These are phyloP conservation scores for Xylaria sp. DNA, from an alignment of 2,329 filamentous ascomycete species.

Conservation along the genomic window DNA sequence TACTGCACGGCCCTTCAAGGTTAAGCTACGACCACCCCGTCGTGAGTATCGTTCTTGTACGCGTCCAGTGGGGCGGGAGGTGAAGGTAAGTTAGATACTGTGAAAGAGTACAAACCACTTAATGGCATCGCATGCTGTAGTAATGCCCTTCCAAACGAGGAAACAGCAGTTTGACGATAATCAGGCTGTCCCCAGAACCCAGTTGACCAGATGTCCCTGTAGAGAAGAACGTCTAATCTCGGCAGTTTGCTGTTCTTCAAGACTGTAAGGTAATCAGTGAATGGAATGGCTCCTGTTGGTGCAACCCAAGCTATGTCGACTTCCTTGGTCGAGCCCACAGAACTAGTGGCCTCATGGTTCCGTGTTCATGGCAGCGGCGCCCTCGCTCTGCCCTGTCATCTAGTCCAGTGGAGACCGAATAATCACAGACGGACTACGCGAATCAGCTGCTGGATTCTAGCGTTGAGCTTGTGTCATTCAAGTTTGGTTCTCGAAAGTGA, in stretches of 20 bases:
- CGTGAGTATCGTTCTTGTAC: not conserved
- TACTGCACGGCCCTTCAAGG: constrained; percentile 5
- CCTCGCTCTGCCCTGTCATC: not conserved
- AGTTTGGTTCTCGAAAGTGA: not conserved
- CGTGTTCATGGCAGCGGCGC: not conserved
- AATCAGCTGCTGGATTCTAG: not conserved
- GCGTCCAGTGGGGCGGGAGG: not conserved
- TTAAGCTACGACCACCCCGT: not conserved
- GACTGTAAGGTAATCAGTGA: not conserved
- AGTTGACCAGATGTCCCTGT: not conserved
- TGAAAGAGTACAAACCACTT: not conserved
- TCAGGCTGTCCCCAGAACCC: not conserved
- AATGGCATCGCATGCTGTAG: not conserved
- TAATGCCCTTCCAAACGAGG: not conserved
- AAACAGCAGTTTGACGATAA: not conserved
- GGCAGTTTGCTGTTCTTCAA: not conserved
- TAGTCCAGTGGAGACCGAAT: not conserved
- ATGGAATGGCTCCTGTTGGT: not conserved
- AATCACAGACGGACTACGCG: not conserved
- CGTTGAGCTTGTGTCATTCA: not conserved
- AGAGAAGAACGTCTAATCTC: not conserved
- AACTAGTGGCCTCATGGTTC: not conserved
- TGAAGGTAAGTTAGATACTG: not conserved
- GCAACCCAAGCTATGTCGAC: constrained; percentile 9
- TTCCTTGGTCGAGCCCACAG: not conserved